Evolutionary conservation across 2,329 filamentous ascomycete species (phyloP), one percentile per base, ranked within the genome.

Genomic region (Aspergillus puulaauensis): DNA sequence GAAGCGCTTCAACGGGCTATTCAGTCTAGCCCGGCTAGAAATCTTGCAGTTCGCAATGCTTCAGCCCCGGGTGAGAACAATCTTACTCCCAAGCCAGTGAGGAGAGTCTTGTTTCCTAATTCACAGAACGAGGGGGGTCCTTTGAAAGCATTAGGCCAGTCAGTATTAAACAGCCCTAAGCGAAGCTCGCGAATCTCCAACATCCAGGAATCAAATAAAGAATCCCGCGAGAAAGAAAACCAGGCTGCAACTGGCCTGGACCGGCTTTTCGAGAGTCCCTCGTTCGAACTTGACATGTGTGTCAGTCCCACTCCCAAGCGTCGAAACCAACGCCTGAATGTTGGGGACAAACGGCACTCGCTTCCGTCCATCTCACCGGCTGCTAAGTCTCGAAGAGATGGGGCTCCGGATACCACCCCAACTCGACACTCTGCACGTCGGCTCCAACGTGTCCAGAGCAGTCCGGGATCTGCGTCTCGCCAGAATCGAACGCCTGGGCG

Each of bases 241-340:
- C 73, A 76, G 12, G 79, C 80, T 6, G 67, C 70, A 4, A 67
- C 70, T 19, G 81, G 83, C 37, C 72, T 90, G 6, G 82, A 85
- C 41, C 80, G 83, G 50, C 80, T 95, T 4, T 93, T 95, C 66
- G 86, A 87, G 56, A 82, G 88, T 54, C 76, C 55, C 61, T 68
- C 64, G 71, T 81, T 64, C 79, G 70, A 73, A 75, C 52, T 86
- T 77, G 52, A 86, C 80, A 4, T 84, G 80, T 59, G 80, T 80
- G 58, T 83, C 82, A 82, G 80, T 69, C 75, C 78, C 56, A 73
- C 77, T 37, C 78, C 78, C 51, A 75, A 75, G 39, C 84, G 83
- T 63, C 86, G 81, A 35, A 83, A 83, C 68, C 87, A 62, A 61
- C 78, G 64, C 62, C 74, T 56, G 67, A 80, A 73, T 66, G 54